phyloP scores from a whole-genome alignment of 2,329 filamentous ascomycete genomes.

The Penicillium palitans region DNA sequence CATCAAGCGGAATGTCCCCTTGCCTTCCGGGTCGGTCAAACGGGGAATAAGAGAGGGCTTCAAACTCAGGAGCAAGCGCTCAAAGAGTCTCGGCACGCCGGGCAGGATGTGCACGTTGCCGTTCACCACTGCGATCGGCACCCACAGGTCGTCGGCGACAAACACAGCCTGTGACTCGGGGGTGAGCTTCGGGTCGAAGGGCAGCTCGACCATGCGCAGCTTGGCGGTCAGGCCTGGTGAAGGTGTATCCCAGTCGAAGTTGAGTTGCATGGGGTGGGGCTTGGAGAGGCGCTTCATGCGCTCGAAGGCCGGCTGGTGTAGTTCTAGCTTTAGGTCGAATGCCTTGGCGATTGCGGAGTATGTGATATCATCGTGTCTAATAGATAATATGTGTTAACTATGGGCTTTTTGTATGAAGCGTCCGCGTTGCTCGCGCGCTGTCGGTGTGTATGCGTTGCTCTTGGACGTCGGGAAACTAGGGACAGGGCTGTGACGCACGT shows the following conservation, averaged over 20 bases:
- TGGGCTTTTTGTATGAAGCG: background rate
- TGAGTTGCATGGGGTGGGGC: slow-evolving; percentile 68
- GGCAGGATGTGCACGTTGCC: slow-evolving; percentile 92
- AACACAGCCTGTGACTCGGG: slow-evolving; percentile 75
- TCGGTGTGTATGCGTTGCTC: background rate
- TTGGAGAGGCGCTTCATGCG: slow-evolving; percentile 82
- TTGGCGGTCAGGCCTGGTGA: slow-evolving; percentile 77
- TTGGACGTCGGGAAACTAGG: background rate
- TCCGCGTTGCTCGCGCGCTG: background rate
- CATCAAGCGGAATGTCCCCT: slow-evolving; percentile 73
- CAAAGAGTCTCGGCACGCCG: slow-evolving; percentile 82
- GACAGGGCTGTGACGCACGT: slow-evolving; percentile 61
- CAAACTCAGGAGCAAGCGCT: slow-evolving; percentile 73
- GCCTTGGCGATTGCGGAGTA: slow-evolving; percentile 92
- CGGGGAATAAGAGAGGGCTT: slow-evolving; percentile 70
- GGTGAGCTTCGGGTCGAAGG: slow-evolving; percentile 67
- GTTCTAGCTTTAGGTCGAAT: slow-evolving; percentile 71
- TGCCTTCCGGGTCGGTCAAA: slow-evolving; percentile 75
- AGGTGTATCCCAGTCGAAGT: slow-evolving; percentile 82
- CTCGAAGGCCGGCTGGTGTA: slow-evolving; percentile 74
- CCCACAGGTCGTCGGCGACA: slow-evolving; percentile 79
- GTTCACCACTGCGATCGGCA: slow-evolving; percentile 84
- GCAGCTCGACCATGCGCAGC: slow-evolving; percentile 86
- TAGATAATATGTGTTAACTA: slow-evolving; percentile 5
- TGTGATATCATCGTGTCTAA: slow-evolving; percentile 93